Evolutionary conservation across 2,329 filamentous ascomycete genomes (phyloP), one percentile per base, ranked within the genome.

Genomic region (Stachybotrys chlorohalonatus): DNA sequence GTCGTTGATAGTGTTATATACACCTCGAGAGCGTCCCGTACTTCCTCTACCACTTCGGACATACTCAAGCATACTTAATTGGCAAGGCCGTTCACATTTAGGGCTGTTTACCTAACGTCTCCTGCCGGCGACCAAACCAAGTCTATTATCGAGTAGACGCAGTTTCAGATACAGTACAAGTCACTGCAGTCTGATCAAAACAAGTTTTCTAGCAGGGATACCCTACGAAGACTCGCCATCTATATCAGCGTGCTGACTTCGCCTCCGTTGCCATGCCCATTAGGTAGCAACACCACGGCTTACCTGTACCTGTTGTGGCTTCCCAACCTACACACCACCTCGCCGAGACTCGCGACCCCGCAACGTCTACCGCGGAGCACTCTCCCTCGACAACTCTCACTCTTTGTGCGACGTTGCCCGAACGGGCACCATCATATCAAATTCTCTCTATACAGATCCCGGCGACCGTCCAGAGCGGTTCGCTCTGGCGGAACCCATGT

Each of bases 401-500:
- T 55, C 64, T 61, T 61, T 63, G 60, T 55, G 68, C 69, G 68
- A 70, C 67, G 69, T 71, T 77, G 78, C 78, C 79, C 76, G 70
- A 68, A 71, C 77, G 77, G 79, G 79, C 77, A 72, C 72, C 71
- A 64, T 68, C 70, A 66, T 67, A 72, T 69, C 76, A 75, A 76
- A 81, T 81, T 78, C 74, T 81, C 73, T 79, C 80, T 68, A 76
- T 82, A 68, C 80, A 81, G 75, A 79, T 71, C 73, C 77, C 81
- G 77, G 82, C 80, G 80, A 78, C 80, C 84, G 84, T 84, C 83
- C 82, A 84, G 84, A 82, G 85, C 84, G 83, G 76, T 74, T 80
- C 79, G 84, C 84, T 87, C 85, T 87, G 84, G 85, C 83, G 83
- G 83, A 80, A 83, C 82, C 83, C 80, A 87, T 87, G 83, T 73